Conservation (phyloP, 2,329 filamentous ascomycete genomes). For the Tolypocladium tropicale region DNA sequence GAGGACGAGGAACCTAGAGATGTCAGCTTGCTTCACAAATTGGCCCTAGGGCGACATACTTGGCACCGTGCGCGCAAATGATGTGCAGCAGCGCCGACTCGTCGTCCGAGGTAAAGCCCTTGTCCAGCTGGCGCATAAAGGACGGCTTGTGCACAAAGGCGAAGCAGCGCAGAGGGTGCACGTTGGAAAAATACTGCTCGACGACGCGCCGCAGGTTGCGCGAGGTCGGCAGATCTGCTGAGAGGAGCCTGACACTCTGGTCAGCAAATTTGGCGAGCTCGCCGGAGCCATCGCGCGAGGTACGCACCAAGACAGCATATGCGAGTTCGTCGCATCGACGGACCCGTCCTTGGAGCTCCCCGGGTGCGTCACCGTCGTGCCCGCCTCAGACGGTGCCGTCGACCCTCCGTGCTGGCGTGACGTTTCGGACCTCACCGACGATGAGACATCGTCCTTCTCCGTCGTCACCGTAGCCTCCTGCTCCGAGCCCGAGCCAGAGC, state of each 20-base stretch:
- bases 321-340: background rate
- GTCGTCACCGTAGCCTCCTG: conserved; percentile 2
- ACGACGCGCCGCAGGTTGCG: conserved; percentile 24
- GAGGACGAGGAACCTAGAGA: conserved; percentile 22
- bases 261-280: background rate
- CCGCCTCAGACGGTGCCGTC: background rate
- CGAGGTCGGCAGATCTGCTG: conserved; percentile 19
- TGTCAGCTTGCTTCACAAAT: background rate
- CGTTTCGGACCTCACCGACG: background rate
- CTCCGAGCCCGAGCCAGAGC: background rate
- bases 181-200: conserved; percentile 27
- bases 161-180: conserved; percentile 30
- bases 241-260: conserved; percentile 17
- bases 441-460: background rate
- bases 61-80: conserved; percentile 27
- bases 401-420: background rate
- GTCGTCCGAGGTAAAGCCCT: conserved; percentile 23
- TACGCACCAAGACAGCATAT: conserved; percentile 1
- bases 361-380: background rate
- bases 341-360: background rate
- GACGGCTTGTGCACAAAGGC: conserved; percentile 29
- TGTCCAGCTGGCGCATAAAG: conserved; percentile 26
- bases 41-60: conserved; percentile 12
- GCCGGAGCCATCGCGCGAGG: background rate
- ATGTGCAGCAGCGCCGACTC: conserved; percentile 25